Base-by-base conservation (phyloP, 2,329 filamentous ascomycete species). In the Ambrosiella cleistominuta region DNA sequence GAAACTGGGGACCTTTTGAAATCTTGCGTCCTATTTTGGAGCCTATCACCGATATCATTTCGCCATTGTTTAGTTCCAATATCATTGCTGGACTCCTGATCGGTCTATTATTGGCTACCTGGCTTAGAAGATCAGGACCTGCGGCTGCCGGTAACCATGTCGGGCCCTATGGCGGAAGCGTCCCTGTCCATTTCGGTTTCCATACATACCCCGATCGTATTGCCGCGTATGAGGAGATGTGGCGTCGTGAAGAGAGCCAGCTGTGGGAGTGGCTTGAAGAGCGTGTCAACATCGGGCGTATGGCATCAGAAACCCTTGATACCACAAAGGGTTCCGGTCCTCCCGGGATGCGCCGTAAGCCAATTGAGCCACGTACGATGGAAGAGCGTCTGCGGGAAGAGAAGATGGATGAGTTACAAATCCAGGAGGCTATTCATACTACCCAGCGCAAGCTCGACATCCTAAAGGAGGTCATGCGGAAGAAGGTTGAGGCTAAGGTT, bases 211-310 rank as follows among this genome's bases (percentile, higher is more conserved):
- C 86, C 0, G 82, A 90, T 58, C 80, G 89, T 5, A 71, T 89
- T 13, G 82, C 85, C 1, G 88, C 87, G 0, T 97, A 96, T 67
- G 90, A 97, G 64, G 87, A 95, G 70, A 85, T 97, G 66, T 98
- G 91, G 90, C 78, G 82, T 40, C 75, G 81, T 45, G 88, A 96
- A 68, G 90, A 96, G 67, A 88, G 80, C 63, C 88, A 93, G 64
- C 72, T 96, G 8, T 96, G 90, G 90, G 83, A 87, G 60, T 96
- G 90, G 90, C 73, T 96, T 3, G 90, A 96, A 68, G 87, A 95
- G 64, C 78, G 90, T 15, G 83, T 88, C 1, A 85, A 88, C 1
- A 72, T 93, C 67, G 84, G 88, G 58, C 74, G 72, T 60, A 70
- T 78, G 63, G 66, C 60, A 50, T 63, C 66, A 38, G 68, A 67